These are phyloP conservation scores for Phoma herbarum DNA, from an alignment of 2,329 filamentous ascomycete genomes.

Conservation along the genomic window DNA sequence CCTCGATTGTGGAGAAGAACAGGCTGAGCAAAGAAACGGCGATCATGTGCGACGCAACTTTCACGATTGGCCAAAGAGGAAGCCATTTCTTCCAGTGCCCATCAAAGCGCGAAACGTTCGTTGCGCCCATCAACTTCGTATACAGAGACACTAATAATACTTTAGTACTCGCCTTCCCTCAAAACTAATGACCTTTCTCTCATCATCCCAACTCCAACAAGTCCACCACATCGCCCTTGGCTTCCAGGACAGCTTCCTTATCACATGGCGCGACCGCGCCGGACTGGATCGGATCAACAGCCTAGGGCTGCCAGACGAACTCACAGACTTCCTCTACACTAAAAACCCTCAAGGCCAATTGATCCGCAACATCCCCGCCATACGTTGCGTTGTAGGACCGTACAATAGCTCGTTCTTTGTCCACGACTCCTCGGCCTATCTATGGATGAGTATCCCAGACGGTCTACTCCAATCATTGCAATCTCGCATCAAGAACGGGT, in stretches of 20 bases:
- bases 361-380: conserved; percentile 35
- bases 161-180: conserved; percentile 39
- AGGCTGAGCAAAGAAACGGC: background rate
- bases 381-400: conserved; percentile 44
- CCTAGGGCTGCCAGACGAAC: conserved; percentile 36
- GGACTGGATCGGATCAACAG: conserved; percentile 40
- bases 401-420: conserved; percentile 47
- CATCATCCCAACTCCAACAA: conserved; percentile 32
- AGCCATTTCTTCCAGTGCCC: conserved; percentile 47
- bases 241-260: conserved; percentile 45
- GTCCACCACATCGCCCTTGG: conserved; percentile 46
- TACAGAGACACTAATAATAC: background rate
- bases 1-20: background rate
- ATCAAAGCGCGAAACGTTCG: conserved; percentile 41
- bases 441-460: conserved; percentile 46
- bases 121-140: background rate
- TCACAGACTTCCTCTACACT: conserved; percentile 38
- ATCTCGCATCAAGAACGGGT: conserved; percentile 39
- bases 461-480: conserved; percentile 37
- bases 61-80: conserved; percentile 48
- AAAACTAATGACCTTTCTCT: conserved; percentile 39
- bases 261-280: conserved; percentile 43
- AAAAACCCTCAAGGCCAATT: conserved; percentile 20
- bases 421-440: conserved; percentile 38
- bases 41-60: conserved; percentile 45